A percentile compares a stretch with the other conserved stretches of the same genome.
These are phyloP conservation scores for Sphagnum fallax DNA, from an alignment of 228 moss, liverwort and hornwort genomes.

Conservation along the genomic window DNA sequence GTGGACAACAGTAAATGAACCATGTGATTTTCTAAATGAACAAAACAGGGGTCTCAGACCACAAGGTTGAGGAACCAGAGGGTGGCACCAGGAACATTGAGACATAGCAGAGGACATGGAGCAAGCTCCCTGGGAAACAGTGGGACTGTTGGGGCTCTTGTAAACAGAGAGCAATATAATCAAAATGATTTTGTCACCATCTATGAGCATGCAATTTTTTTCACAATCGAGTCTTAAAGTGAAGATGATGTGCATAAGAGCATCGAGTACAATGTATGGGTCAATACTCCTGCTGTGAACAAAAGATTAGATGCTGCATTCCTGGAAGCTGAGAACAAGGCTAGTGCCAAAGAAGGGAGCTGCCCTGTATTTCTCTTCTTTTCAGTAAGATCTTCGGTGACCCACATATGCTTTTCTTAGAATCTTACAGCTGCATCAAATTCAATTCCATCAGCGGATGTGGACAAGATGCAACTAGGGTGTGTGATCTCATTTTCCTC, in stretches of 20 bases:
- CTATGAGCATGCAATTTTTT: slow-evolving; percentile 89
- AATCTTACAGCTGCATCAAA: too few species aligned
- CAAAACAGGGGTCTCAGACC: slow-evolving; percentile 97
- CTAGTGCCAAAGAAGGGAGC: slow-evolving; percentile 24
- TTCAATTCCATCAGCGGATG: too few species aligned
- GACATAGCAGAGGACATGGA: slow-evolving; percentile 79
- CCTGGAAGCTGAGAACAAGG: slow-evolving; percentile 65
- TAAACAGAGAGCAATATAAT: slow-evolving; percentile 83
- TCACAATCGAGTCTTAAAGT: slow-evolving; percentile 97
- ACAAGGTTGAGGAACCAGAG: slow-evolving; percentile 86
- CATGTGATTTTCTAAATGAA: slow-evolving; percentile 87
- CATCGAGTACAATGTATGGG: slow-evolving; percentile 99
- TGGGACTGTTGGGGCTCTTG: slow-evolving; percentile 38
- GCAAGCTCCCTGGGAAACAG: slow-evolving; percentile 47
- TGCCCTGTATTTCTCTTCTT: slow-evolving; percentile 96
- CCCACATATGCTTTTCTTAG: background rate
- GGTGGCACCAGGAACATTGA: slow-evolving; percentile 58
- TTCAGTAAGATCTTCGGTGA: slow-evolving; percentile 54
- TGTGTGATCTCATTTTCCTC: too few species aligned
- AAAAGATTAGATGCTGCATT: slow-evolving; percentile 88
- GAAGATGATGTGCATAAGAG: slow-evolving; percentile 99
- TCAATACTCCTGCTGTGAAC: slow-evolving; percentile 95
- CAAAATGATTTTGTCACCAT: slow-evolving; percentile 75
- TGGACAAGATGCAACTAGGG: too few species aligned
- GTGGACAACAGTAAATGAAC: slow-evolving; percentile 53